phyloP scores from a whole-genome alignment of 495 filamentous ascomycete species.

The Bombardia bombarda region DNA sequence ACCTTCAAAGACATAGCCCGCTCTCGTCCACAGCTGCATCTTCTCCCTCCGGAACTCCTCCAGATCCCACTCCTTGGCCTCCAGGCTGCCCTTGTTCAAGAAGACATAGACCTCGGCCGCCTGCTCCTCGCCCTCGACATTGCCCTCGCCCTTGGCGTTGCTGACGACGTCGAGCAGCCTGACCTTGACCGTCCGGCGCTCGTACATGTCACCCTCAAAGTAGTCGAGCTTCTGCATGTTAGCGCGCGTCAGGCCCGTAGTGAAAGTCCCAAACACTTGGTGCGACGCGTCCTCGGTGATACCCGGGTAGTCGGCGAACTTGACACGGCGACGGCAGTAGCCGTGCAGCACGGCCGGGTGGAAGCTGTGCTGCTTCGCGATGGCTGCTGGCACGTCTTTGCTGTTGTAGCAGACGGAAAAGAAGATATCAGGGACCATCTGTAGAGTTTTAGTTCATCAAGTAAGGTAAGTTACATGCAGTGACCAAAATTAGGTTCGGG shows the following conservation, averaged over 20 bases:
- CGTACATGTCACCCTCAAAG: constrained; percentile 78
- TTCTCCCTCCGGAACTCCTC: constrained; percentile 64
- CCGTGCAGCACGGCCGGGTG: constrained; percentile 67
- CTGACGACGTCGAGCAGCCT: constrained; percentile 40
- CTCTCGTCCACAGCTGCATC: constrained; percentile 44
- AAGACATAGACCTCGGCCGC: constrained; percentile 75
- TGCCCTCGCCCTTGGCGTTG: constrained; percentile 31
- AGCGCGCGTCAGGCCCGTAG: constrained; percentile 67
- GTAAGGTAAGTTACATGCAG: too few species aligned
- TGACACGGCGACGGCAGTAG: constrained; percentile 54
- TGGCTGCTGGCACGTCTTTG: constrained; percentile 19
- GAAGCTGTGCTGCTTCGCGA: constrained; percentile 46
- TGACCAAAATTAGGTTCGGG: too few species aligned
- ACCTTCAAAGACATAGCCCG: constrained; percentile 32
- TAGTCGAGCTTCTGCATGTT: constrained; percentile 70
- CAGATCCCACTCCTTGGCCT: constrained; percentile 75
- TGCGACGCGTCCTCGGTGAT: constrained; percentile 49
- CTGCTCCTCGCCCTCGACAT: constrained; percentile 50
- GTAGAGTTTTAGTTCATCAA: constrained; percentile 21
- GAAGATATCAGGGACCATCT: constrained; percentile 79
- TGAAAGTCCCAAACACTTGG: constrained; percentile 70
- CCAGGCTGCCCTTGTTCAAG: constrained; percentile 42
- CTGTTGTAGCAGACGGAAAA: constrained; percentile 68
- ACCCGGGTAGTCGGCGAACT: constrained; percentile 73
- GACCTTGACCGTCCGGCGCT: constrained; percentile 52